These are phyloP conservation scores for Inosperma sp. DNA, from an alignment of 768 basidiomycete genomes.

Conservation along the genomic window DNA sequence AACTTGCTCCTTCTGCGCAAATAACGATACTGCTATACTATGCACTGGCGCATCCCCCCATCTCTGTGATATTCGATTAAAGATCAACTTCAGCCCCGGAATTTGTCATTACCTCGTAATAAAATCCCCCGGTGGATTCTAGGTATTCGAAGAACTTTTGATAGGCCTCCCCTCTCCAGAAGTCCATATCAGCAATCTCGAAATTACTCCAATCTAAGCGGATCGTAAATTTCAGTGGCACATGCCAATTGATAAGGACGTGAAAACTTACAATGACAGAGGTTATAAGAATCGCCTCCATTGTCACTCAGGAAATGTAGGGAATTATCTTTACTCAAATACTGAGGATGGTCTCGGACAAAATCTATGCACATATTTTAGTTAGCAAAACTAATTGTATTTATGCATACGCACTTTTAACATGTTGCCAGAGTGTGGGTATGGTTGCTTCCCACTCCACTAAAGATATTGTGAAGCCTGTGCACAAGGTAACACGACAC, in stretches of 20 bases:
- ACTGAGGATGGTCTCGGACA: slow-evolving; percentile 54
- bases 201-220: slow-evolving; percentile 81
- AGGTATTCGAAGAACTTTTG: slow-evolving; percentile 77
- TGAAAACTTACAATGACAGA: slow-evolving; percentile 54
- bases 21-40: slow-evolving; percentile 74
- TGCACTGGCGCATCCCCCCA: slow-evolving; percentile 82
- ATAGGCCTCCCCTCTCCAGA: slow-evolving; percentile 85
- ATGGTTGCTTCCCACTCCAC: slow-evolving; percentile 80
- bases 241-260: not conserved
- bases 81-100: not conserved
- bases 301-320: slow-evolving; percentile 73
- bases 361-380: slow-evolving; percentile 51
- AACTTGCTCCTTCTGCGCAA: slow-evolving; percentile 67
- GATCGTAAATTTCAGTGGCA: not conserved
- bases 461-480: slow-evolving; percentile 76
- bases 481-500: not conserved
- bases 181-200: slow-evolving; percentile 86
- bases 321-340: slow-evolving; percentile 59
- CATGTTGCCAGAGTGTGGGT: slow-evolving; percentile 69
- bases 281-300: slow-evolving; percentile 59
- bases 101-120: slow-evolving; percentile 63
- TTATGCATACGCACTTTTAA: slow-evolving; percentile 48
- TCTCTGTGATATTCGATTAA: slow-evolving; percentile 34
- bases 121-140: slow-evolving; percentile 82
- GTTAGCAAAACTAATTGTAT: slow-evolving; percentile 4